Evolutionary conservation across 805 yeast species (phyloP), one percentile per base, ranked within the genome.

Genomic region (Monosporozyma servazzii): DNA sequence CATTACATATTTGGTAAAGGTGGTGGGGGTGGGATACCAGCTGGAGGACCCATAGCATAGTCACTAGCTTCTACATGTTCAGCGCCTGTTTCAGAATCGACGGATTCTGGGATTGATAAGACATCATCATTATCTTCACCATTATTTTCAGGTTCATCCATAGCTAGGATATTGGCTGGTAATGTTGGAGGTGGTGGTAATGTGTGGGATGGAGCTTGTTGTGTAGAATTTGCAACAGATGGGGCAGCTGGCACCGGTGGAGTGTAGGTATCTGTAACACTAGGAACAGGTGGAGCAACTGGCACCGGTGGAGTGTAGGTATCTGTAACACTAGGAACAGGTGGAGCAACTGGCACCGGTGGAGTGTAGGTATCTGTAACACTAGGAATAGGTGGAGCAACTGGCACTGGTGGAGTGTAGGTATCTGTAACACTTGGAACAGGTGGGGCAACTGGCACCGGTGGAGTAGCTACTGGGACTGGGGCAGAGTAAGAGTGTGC

Each of bases 311-410:
- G 33, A 10, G 53, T 51, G 11, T 58, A 56, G 6, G 74, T 75
- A 17, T 73, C 59, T 13, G 78, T 74, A 11, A 54, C 51, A 13
- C 58, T 56, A 10, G 74, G 75, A 15, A 73, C 59, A 10, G 78
- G 74, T 11, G 80, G 75, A 2, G 79, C 72, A 6, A 75, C 67
- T 4, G 75, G 71, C 18, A 73, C 65, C 2, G 69, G 59, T 31
- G 65, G 58, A 21, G 61, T 62, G 10, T 27, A 23, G 17, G 47
- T 13, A 18, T 25, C 31, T 17, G 47, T 25, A 2, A 30, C 51
- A 11, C 58, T 30, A 5, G 47, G 48, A 23, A 33, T 27, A 5
- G 49, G 49, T 20, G 49, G 45, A 3, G 45, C 45, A 2, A 36
- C n/a, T 15, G 49, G 49, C 20, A 47, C 40, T n/a, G 44, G 49